Evolutionary conservation across 2,329 filamentous ascomycete species (phyloP), one percentile per base, ranked within the genome.

Genomic region (Tolypocladium pustulatum): DNA sequence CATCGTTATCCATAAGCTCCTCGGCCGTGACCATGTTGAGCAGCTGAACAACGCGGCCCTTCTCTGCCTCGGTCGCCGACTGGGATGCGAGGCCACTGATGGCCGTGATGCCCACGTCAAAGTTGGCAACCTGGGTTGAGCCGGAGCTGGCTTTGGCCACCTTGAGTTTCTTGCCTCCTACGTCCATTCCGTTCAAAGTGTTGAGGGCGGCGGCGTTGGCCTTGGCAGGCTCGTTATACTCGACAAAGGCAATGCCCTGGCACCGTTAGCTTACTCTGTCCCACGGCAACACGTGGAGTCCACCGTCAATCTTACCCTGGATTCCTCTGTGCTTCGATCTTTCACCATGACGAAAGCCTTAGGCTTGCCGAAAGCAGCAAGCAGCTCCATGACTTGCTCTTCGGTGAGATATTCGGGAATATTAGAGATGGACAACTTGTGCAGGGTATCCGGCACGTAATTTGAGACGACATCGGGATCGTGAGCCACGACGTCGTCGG

Each of bases 11-110:
- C 75, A 97, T 85, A 30, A 99, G 78, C 74, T 99, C 94, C 67
- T 99, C 94, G 0, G 91, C 82, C 0, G 94, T 99, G 40, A 99
- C 93, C 94, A 99, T 99, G 78, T 99, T 99, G 69, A 99, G 83
- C 61, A 99, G 78, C 75, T 96, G 93, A 61, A 99, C 73, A 20
- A 99, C 93, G 58, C 90, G 84, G 64, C 89, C 89, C 61, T 87
- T 85, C 65, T 96, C 91, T 38, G 89, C 79, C 61, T 92, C 89
- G 58, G 82, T 82, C 41, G 89, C 88, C 3, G 87, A 90, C 25
- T 94, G 96, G 59, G 93, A 92, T 41, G 94, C 94, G 66, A 99
- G 89, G 83, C 97, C 91, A 56, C 92, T 96, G 86, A 99, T 97
- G 62, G 94, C 94, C 66, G 94, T 95, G 62, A 99, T 93, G 58